phyloP scores from a whole-genome alignment of 345 rosid genomes.

The Eucalyptus curtisii region DNA sequence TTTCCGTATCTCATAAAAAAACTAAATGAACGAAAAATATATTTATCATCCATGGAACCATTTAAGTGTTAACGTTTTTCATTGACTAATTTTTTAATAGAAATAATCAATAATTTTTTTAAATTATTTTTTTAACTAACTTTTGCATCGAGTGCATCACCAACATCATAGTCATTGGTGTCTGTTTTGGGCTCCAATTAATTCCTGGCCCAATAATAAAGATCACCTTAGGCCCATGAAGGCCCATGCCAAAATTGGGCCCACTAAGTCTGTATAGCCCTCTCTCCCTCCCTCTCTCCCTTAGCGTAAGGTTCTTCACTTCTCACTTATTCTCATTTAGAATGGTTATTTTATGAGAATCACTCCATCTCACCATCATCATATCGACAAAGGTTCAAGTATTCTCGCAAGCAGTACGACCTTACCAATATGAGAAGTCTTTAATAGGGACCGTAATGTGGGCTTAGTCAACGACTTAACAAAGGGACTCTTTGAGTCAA shows the following conservation, averaged over 20 bases:
- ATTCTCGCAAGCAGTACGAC: too few relatives aligned
- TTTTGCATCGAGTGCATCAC: background rate
- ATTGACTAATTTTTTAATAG: too few relatives aligned
- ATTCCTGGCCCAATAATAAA: background rate
- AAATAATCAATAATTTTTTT: too few relatives aligned
- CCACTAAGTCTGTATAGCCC: background rate
- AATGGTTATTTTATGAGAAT: too few relatives aligned
- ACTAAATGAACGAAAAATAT: fast-evolving
- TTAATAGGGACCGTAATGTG: too few relatives aligned
- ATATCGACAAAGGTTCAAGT: too few relatives aligned
- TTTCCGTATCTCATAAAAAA: fast-evolving
- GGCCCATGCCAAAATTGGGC: background rate
- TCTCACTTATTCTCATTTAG: too few relatives aligned
- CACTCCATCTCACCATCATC: too few relatives aligned
- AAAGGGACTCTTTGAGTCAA: too few relatives aligned
- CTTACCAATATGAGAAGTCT: too few relatives aligned
- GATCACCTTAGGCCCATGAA: background rate
- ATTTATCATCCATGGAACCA: background rate
- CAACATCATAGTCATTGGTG: background rate
- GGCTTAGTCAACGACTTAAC: too few relatives aligned
- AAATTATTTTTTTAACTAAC: background rate
- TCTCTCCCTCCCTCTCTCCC: background rate
- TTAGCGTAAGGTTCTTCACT: background rate
- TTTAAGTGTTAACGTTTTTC: too few relatives aligned
- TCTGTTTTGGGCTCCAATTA: background rate